Percentiles rank a stretch among this genome's conserved stretches.
Conservation (phyloP, 1,284 basidiomycete species). For the Ustilago nuda region DNA sequence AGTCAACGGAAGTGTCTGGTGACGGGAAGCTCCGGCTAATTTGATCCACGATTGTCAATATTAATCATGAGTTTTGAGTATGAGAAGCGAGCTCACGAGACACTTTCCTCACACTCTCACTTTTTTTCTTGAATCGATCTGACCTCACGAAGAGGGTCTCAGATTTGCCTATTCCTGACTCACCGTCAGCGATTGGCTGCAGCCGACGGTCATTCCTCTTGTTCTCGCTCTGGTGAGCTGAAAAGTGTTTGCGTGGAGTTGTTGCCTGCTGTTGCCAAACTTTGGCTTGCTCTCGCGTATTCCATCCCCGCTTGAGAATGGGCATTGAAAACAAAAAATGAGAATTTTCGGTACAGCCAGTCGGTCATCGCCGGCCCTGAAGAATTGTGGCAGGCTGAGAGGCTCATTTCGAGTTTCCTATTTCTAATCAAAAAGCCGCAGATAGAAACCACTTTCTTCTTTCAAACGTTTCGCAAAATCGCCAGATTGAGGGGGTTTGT, state of each 20-base stretch:
- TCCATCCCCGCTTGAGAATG: neutral
- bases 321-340: neutral
- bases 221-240: neutral
- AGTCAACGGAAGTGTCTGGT: neutral
- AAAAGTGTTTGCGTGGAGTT: conserved; percentile 4
- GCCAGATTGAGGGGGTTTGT: neutral
- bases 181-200: neutral
- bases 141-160: conserved; percentile 8
- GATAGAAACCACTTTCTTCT: neutral
- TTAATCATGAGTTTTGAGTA: neutral
- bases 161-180: conserved; percentile 1
- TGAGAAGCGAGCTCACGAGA: conserved; percentile 26
- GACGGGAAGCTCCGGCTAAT: neutral
- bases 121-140: neutral
- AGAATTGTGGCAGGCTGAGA: neutral
- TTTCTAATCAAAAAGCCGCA: conserved; percentile 23
- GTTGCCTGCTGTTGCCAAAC: neutral
- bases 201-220: neutral
- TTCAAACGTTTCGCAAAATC: neutral
- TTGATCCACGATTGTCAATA: conserved; percentile 7
- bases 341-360: neutral
- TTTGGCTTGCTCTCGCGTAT: neutral
- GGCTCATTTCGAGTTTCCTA: conserved; percentile 1
- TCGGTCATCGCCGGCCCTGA: conserved; percentile 4
- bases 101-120: conserved; percentile 3